Percentiles rank a stretch among this genome's conserved stretches.
phyloP scores from a whole-genome alignment of 768 basidiomycete species.

The Russula compacta region DNA sequence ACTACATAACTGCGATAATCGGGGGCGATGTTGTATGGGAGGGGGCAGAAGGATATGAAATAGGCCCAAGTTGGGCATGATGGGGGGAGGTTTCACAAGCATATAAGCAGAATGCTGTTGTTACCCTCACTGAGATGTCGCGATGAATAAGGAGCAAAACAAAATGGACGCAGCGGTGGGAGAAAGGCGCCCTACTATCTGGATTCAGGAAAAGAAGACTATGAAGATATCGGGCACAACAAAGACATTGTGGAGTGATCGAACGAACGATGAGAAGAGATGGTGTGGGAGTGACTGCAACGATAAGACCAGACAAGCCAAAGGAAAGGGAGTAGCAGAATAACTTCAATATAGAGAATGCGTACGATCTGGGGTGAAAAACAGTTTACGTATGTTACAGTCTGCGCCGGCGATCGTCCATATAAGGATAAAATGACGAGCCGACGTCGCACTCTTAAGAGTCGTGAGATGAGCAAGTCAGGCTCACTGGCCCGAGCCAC shows the following conservation, averaged over 20 bases:
- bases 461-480: neutral
- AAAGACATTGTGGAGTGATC: neutral
- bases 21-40: constrained; percentile 19
- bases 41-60: constrained; percentile 2
- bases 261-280: neutral
- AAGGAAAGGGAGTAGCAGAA: constrained; percentile 4
- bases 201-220: neutral
- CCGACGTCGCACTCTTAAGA: neutral
- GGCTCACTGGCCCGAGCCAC: constrained; percentile 11
- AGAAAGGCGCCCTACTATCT: neutral
- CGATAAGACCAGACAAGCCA: constrained; percentile 6
- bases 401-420: constrained; percentile 13
- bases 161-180: constrained; percentile 18
- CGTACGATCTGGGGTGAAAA: constrained; percentile 12
- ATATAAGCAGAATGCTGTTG: neutral
- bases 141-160: constrained; percentile 21
- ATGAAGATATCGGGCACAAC: constrained; percentile 4
- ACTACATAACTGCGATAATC: constrained; percentile 24
- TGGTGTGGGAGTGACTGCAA: neutral
- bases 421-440: constrained; percentile 13
- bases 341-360: constrained; percentile 12
- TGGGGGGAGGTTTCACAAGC: constrained; percentile 15
- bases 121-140: constrained; percentile 20
- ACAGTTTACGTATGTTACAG: constrained; percentile 15
- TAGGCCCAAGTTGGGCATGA: constrained; percentile 4